Percentiles rank a stretch among this genome's conserved stretches.
Evolutionary conservation across 768 basidiomycete genomes (phyloP).

Genomic region (Leccinum sublutescens): DNA sequence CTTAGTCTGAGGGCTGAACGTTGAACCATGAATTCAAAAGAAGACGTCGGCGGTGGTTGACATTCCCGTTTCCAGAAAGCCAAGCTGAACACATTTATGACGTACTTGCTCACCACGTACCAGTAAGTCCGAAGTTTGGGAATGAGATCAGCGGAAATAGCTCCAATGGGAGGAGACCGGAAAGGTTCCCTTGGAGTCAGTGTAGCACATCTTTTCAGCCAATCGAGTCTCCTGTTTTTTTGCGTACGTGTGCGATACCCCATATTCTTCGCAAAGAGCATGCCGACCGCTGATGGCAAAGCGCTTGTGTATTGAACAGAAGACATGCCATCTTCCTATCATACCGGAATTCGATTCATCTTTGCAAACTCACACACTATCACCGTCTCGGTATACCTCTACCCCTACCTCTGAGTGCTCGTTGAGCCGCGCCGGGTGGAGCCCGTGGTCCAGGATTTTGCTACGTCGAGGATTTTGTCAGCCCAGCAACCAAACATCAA

Average conservation of each 20-base stretch:
- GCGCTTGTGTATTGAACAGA: slow-evolving; percentile 16
- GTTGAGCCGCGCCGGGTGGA: slow-evolving; percentile 87
- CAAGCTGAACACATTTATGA: background rate
- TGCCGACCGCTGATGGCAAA: no score
- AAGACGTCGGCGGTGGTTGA: no score
- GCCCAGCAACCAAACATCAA: slow-evolving; percentile 4
- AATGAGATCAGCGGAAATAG: background rate
- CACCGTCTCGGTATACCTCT: slow-evolving; percentile 77
- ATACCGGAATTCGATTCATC: slow-evolving; percentile 6
- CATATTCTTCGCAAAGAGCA: no score
- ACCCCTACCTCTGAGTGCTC: slow-evolving; percentile 83
- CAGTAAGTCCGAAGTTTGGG: background rate
- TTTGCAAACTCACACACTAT: slow-evolving; percentile 14
- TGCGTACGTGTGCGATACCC: no score
- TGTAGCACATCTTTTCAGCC: background rate
- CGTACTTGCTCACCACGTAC: no score
- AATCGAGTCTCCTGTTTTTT: background rate
- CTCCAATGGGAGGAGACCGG: background rate
- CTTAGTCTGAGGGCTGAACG: no score
- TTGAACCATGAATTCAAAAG: no score
- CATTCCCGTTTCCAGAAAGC: slow-evolving; percentile 53
- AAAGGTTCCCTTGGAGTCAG: background rate
- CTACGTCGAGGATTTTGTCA: slow-evolving; percentile 38
- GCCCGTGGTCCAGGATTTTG: slow-evolving; percentile 82
- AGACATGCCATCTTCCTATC: slow-evolving; percentile 19